Base-by-base conservation (phyloP, 2,329 filamentous ascomycete genomes). In the Neofusicoccum sp. region DNA sequence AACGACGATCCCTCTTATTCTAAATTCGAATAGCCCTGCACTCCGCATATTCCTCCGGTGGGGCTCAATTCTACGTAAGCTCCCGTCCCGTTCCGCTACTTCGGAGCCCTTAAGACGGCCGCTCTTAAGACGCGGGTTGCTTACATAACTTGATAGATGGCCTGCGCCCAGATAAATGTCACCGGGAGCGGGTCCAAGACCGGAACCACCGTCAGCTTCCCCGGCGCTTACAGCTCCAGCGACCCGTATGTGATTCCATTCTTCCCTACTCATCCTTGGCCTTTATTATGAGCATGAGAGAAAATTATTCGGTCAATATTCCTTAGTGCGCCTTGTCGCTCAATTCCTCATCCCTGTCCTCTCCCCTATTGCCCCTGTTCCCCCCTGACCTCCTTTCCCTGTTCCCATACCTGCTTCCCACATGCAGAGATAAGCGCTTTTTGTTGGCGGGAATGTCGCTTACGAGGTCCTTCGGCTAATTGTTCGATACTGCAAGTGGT, bases 21-120 rank as follows among this genome's bases (percentile, higher is more conserved):
- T 7, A 31, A 20, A 9, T 24, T 38, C 28, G 38, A 16, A 31
- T 38, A 58, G 64, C 63, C 36, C 64, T 65, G 12, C 63, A 66
- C 58, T 53, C 56, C 48, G 64, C 63, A n/a, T 63, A 62, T 16
- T 63, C 33, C 24, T 28, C 45, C 8, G 47, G 47, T 44, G 26
- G 34, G 34, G 41, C 47, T 43, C 53, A 62, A 60, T 62, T 60
- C 58, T 60, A 60, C 44, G 54, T 58, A 38, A 38, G 9, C 8
- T 43, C 38, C 38, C 51, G 20, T 20, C n/a, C 9, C 26, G 20
- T 28, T 31, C 20, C 51, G 16, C 36, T 9, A 1, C 2, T 7
- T 28, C n/a, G 34, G 49, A 14, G 14, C n/a, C 36, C 34, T 41
- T n/a, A 41, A 14, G 7, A 41, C 26, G 12, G n/a, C 6, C n/a